These are phyloP conservation scores for Hymenoscyphus infarciens DNA, from an alignment of 2,329 filamentous ascomycete genomes.

Conservation along the genomic window DNA sequence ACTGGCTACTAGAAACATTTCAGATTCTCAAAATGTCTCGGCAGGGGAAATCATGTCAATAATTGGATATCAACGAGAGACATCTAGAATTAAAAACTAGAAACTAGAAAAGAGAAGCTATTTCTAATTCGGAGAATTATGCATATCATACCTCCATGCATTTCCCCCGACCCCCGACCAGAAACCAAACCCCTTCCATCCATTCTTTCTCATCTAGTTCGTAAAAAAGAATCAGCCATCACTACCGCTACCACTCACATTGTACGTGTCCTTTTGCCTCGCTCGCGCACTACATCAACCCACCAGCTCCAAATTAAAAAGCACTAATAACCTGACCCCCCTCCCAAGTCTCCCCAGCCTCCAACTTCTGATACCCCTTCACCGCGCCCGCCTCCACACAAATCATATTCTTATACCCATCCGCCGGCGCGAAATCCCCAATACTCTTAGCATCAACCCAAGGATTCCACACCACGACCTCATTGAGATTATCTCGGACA, in stretches of 20 bases:
- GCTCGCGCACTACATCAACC: not conserved
- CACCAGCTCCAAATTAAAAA: not conserved
- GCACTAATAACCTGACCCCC: constrained; percentile 41
- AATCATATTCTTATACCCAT: constrained; percentile 89
- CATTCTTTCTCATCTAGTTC: not conserved
- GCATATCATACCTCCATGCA: not conserved
- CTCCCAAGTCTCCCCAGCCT: constrained; percentile 68
- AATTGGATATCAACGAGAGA: no score
- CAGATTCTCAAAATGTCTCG: no score
- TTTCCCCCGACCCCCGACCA: not conserved
- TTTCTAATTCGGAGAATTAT: not conserved
- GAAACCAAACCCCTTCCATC: constrained; percentile 3
- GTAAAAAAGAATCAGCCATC: not conserved
- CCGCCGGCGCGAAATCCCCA: constrained; percentile 82
- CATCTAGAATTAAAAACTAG: not conserved
- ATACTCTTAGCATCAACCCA: constrained; percentile 80
- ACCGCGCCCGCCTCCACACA: constrained; percentile 91
- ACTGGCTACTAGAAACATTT: no score
- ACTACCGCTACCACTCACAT: not conserved
- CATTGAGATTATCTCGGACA: constrained; percentile 76
- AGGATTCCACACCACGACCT: constrained; percentile 96
- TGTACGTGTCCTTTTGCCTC: not conserved
- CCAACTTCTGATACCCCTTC: constrained; percentile 75
- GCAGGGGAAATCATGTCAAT: no score
- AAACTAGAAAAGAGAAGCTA: not conserved